Evolutionary conservation across 129 eudicot species (phyloP).

Genomic region (Tagetes patula): DNA sequence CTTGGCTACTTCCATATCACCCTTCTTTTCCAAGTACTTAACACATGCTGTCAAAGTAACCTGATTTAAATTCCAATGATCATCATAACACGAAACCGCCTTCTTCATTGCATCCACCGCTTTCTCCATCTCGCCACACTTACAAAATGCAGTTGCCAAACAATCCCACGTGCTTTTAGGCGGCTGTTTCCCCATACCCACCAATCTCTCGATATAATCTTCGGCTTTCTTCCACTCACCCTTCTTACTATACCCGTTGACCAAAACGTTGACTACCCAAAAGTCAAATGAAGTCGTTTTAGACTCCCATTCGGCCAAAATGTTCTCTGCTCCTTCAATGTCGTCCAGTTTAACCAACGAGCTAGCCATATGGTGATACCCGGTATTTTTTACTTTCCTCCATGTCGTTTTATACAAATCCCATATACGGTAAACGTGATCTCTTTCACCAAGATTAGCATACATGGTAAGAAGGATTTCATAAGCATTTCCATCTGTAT

Average conservation of each 20-base stretch:
- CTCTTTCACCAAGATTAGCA: conserved; percentile 30
- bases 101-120: conserved; percentile 39
- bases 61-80: conserved; percentile 16
- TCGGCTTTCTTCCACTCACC: conserved; percentile 44
- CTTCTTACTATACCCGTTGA: conserved; percentile 38
- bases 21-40: conserved; percentile 32
- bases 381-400: conserved; percentile 18
- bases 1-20: conserved; percentile 22
- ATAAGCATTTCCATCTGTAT: conserved; percentile 19
- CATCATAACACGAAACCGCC: conserved; percentile 14
- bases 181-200: conserved; percentile 36
- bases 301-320: conserved; percentile 40
- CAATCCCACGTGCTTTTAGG: conserved; percentile 39
- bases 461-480: conserved; percentile 30
- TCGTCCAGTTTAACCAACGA: conserved; percentile 43
- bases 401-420: conserved; percentile 27
- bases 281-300: conserved; percentile 10
- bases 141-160: conserved; percentile 27
- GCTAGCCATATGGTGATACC: conserved; percentile 31
- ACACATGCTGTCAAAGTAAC: conserved; percentile 32
- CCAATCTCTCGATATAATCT: conserved; percentile 26
- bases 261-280: conserved; percentile 37
- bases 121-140: conserved; percentile 34
- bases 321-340: conserved; percentile 43
- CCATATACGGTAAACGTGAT: conserved; percentile 46